Evolutionary conservation across 1,284 basidiomycete species (phyloP).

Genomic region (Gomphus sp.): DNA sequence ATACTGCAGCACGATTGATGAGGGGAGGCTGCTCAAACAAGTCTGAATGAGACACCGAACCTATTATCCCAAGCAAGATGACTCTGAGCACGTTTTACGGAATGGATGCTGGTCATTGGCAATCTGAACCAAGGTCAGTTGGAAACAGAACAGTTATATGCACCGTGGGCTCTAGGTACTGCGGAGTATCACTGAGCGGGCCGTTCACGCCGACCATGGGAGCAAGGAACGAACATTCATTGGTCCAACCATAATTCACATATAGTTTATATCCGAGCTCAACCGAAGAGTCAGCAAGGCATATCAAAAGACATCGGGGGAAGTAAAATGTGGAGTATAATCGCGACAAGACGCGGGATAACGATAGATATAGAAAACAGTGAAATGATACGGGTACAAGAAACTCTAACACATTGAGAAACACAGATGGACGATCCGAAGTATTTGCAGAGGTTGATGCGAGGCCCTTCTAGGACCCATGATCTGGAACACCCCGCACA

Average conservation of each 20-base stretch:
- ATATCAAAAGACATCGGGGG: too few species aligned
- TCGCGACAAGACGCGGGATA: neutral
- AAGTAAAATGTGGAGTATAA: neutral
- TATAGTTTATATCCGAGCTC: neutral
- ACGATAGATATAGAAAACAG: neutral
- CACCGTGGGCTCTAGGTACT: neutral
- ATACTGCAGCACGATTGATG: slow-evolving; percentile 28
- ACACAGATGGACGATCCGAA: too few species aligned
- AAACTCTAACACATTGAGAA: neutral
- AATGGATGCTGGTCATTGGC: slow-evolving; percentile 42
- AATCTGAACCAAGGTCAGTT: neutral
- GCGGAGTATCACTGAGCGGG: neutral
- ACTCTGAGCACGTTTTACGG: slow-evolving; percentile 37
- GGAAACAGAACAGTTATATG: neutral
- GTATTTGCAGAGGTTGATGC: neutral
- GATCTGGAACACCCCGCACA: neutral
- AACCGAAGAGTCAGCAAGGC: neutral
- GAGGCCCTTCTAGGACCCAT: neutral
- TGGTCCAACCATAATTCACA: neutral
- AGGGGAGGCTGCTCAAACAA: neutral
- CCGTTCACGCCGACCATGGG: neutral
- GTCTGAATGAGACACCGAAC: slow-evolving; percentile 18
- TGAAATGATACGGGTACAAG: neutral
- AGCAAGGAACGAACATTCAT: neutral
- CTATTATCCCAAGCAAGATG: slow-evolving; percentile 53